Conservation (phyloP, 306 rosid species). For the Ochetophila trinervis region DNA sequence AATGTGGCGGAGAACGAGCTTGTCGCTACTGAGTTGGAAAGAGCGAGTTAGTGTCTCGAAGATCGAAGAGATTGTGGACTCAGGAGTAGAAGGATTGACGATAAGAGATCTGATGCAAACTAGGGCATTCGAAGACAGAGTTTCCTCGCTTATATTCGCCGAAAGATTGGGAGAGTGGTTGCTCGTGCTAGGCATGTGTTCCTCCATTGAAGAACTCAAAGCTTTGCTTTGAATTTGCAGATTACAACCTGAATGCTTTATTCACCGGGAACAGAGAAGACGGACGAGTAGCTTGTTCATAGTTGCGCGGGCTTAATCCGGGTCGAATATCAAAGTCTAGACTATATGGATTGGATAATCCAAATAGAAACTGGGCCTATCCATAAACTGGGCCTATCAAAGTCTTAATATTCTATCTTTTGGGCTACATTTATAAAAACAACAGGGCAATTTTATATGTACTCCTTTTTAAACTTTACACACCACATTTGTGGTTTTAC, state of each 20-base stretch:
- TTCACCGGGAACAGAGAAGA: neutral
- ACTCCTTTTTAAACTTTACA: too few species aligned
- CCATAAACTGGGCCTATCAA: too few species aligned
- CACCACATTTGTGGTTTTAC: too few species aligned
- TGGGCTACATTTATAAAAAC: too few species aligned
- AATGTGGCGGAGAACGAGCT: slow-evolving; percentile 29
- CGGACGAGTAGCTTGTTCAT: neutral
- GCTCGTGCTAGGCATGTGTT: neutral
- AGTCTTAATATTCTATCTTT: too few species aligned
- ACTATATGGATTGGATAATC: too few species aligned
- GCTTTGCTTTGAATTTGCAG: neutral
- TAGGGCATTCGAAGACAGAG: slow-evolving; percentile 39
- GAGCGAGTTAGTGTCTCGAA: slow-evolving; percentile 45
- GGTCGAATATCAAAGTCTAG: too few species aligned
- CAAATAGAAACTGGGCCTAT: too few species aligned
- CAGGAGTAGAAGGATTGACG: slow-evolving; percentile 56
- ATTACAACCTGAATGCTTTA: too few species aligned
- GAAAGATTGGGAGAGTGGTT: slow-evolving; percentile 8
- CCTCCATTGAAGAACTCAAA: slow-evolving; percentile 20
- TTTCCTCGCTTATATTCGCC: slow-evolving; percentile 9
- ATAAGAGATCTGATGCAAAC: slow-evolving; percentile 49
- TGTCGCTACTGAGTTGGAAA: slow-evolving; percentile 29
- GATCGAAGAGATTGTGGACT: slow-evolving; percentile 36
- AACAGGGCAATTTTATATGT: too few species aligned
- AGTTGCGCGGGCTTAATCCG: too few species aligned